Conservation (phyloP, 1,284 basidiomycete genomes). For the Cryptococcus maquisensis region DNA sequence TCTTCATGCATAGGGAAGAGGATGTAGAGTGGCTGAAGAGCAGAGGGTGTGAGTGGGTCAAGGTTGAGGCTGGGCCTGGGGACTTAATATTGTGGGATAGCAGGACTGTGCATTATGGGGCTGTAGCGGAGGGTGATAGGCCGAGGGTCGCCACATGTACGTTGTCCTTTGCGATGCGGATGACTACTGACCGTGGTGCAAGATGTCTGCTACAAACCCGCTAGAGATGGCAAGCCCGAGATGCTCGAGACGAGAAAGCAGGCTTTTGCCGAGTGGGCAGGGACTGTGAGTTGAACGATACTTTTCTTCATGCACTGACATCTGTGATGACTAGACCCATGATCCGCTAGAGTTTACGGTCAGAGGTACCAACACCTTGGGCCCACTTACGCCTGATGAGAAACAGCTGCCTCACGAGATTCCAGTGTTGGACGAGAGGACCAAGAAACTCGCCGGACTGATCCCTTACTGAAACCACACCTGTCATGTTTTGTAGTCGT, state of each 20-base stretch:
- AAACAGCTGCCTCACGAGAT: slow-evolving; percentile 7
- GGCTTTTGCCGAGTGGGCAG: slow-evolving; percentile 20
- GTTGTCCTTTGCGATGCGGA: background rate
- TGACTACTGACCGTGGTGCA: background rate
- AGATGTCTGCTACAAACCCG: slow-evolving; percentile 45
- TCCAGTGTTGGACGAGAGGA: slow-evolving; percentile 7
- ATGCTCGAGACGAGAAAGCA: slow-evolving; percentile 19
- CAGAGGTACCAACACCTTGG: slow-evolving; percentile 20
- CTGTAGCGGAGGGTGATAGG: slow-evolving; percentile 12
- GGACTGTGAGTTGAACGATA: slow-evolving; percentile 17
- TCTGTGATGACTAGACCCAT: background rate
- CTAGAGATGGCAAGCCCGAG: slow-evolving; percentile 22
- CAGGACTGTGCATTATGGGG: slow-evolving; percentile 20
- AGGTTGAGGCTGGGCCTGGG: slow-evolving; percentile 29
- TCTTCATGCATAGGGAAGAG: slow-evolving; percentile 25
- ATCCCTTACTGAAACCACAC: slow-evolving; percentile 4
- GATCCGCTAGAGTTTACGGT: slow-evolving; percentile 22
- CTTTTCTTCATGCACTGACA: background rate
- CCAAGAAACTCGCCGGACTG: slow-evolving; percentile 11
- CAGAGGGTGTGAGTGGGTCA: slow-evolving; percentile 30
- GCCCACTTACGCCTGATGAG: slow-evolving; percentile 25
- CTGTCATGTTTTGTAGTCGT: background rate
- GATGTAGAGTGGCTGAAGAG: slow-evolving; percentile 33
- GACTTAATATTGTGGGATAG: slow-evolving; percentile 32
- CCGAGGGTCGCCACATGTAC: background rate